Conservation (phyloP, 2,329 filamentous ascomycete species). For the Trichoderma sp. region DNA sequence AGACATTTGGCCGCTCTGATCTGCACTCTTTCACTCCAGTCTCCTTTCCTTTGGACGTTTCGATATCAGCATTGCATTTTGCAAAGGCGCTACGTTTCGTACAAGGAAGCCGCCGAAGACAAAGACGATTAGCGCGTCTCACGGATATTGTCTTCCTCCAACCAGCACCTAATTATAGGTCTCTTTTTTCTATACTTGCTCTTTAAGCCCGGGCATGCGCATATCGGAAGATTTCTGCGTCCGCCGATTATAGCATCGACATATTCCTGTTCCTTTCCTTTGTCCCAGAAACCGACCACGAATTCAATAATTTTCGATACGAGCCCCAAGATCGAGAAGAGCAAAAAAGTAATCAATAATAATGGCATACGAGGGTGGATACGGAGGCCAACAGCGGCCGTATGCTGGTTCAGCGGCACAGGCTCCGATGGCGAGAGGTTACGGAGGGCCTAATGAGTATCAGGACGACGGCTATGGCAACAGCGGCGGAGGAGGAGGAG, state of each 20-base stretch:
- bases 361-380: slow-evolving; percentile 57
- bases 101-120: background rate
- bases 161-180: background rate
- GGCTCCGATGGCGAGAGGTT: slow-evolving; percentile 42
- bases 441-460: slow-evolving; percentile 42
- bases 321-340: background rate
- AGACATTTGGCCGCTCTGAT: background rate
- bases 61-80: background rate
- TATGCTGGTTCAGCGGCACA: slow-evolving; percentile 50
- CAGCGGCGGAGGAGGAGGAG: slow-evolving; percentile 38
- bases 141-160: background rate
- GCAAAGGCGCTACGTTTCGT: background rate
- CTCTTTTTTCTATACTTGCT: background rate
- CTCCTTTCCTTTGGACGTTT: background rate
- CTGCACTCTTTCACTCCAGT: background rate
- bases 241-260: background rate
- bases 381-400: slow-evolving; percentile 48
- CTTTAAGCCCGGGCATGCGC: background rate
- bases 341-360: background rate
- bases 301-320: background rate
- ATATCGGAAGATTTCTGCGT: background rate
- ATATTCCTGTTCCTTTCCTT: background rate
- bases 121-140: background rate
- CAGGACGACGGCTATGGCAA: slow-evolving; percentile 49
- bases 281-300: background rate